Evolutionary conservation across 2,329 filamentous ascomycete species (phyloP), one percentile per base, ranked within the genome.

Genomic region (Claviceps purpurea): DNA sequence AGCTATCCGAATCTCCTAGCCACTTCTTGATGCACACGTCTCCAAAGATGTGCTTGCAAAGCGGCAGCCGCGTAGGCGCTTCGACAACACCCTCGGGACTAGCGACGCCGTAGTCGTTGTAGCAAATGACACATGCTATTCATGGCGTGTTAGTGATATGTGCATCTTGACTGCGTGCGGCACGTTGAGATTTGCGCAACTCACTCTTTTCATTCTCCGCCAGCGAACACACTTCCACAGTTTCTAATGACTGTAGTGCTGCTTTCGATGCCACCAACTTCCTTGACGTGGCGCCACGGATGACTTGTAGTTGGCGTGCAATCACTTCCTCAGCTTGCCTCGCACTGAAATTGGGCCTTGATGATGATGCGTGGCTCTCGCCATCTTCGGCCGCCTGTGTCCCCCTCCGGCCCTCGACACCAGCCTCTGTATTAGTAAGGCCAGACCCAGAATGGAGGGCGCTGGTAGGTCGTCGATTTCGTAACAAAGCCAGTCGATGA

Each of bases 1-100:
- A 84, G 51, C 71, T 81, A 57, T 81, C 74, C 1, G 77, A 77
- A 46, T 82, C 77, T 50, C 78, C 71, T 43, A 84, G 74, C 81
- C 81, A 84, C 57, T 78, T 82, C 61, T 77, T 80, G 56, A 84
- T 79, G 62, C 81, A 84, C 57, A 76, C 71, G 52, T 82, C 73
- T 18, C 81, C 81, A 61, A 84, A 84, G 6, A 84, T 63, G 57
- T 84, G 81, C 57, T 77, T 79, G 68, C 81, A 84, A 57, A 73
- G 76, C 2, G 81, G 80, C 18, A 84, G 64, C 20, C 77, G 75
- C 16, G 83, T 62, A 1, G 81, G 77, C 2, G 65, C 68, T 60
- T 84, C 81, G 46, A 68, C 72, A 20, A 77, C 64, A 1, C 79
- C 79, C 56, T 84, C 81, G 0, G 79, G 78, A 30, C 74, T 79